Percentiles rank a stretch among this genome's conserved stretches.
Evolutionary conservation across 1,284 basidiomycete species (phyloP).

Genomic region (Amylostereum chailletii): DNA sequence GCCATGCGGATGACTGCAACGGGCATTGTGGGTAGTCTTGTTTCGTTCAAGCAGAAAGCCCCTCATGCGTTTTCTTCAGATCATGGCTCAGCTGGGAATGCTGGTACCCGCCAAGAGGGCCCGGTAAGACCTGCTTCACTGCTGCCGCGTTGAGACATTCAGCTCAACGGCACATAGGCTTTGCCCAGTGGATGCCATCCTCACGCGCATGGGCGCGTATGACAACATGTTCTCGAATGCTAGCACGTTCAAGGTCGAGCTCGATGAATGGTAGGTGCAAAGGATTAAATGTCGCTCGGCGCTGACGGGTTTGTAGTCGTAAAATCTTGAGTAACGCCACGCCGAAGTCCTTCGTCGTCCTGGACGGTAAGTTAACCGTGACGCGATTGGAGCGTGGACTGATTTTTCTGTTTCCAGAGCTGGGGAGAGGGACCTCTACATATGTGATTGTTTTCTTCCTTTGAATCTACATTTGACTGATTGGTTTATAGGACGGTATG

Average conservation of each 20-base stretch:
- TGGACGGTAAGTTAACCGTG: constrained; percentile 69
- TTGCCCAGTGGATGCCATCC: constrained; percentile 87
- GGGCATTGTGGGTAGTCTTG: constrained; percentile 52
- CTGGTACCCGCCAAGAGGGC: constrained; percentile 85
- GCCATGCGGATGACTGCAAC: constrained; percentile 92
- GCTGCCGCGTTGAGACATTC: background rate
- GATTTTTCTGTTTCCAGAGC: constrained; percentile 40
- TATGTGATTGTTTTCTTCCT: constrained; percentile 46
- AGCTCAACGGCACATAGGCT: constrained; percentile 36
- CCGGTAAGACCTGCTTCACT: constrained; percentile 34
- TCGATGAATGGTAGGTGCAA: constrained; percentile 77
- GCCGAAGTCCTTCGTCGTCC: constrained; percentile 84
- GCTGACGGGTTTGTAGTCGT: constrained; percentile 40
- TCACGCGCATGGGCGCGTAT: constrained; percentile 98
- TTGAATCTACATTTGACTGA: constrained; percentile 2
- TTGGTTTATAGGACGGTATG: constrained; percentile 74
- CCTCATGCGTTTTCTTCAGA: constrained; percentile 32
- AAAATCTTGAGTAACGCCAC: constrained; percentile 90
- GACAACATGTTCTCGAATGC: constrained; percentile 95
- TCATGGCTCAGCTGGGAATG: constrained; percentile 98
- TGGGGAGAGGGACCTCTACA: constrained; percentile 83
- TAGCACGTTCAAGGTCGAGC: constrained; percentile 93
- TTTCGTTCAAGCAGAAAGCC: background rate
- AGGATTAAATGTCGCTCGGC: background rate
- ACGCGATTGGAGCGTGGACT: background rate